Base-by-base conservation (phyloP, 2,329 filamentous ascomycete genomes). In the Truncatella angustata region DNA sequence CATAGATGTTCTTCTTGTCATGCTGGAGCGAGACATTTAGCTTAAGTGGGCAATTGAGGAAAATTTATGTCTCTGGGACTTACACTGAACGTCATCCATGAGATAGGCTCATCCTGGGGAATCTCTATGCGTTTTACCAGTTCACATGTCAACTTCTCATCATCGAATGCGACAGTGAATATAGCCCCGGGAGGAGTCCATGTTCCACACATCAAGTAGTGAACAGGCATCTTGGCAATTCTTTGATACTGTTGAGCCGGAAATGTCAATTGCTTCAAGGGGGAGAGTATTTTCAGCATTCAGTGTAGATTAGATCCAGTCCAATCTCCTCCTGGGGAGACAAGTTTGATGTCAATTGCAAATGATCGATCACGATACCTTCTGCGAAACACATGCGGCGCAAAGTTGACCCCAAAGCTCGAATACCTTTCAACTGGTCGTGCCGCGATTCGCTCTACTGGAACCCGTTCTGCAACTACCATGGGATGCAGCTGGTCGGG, bases 31-130 rank as follows among this genome's bases (percentile, higher is more conserved):
- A 39, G 36, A 7, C 14, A 51, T 28, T 28, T 54, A 9, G 54
- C 43, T 37, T 20, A 23, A 30, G 21, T 24, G 37, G 37, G 42
- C 11, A n/a, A n/a, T n/a, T n/a, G n/a, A n/a, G n/a, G n/a, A n/a
- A n/a, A n/a, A n/a, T n/a, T n/a, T n/a, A n/a, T 20, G 3, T 9
- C 16, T 9, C 10, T 20, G n/a, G 11, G 16, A 64, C 86, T 73
- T 75, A 91, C 89, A 68, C 90, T 87, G 64, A 95, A 93, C 14
- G 90, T 87, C 88, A 96, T 93, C 91, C 91, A 96, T 54, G 90
- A 95, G 59, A 96, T 94, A 6, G 91, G 89, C 71, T 96, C 90
- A 58, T 93, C 88, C 49, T 88, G 72, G 4, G 90, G 87, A 52
- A 95, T 94, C 53, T 85, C 83, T 1, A 90, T 94, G 61, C 87